A percentile compares a stretch with the other conserved stretches of the same genome.
Evolutionary conservation across 179 eudicot species (phyloP).

Genomic region (Camellia oleifera): DNA sequence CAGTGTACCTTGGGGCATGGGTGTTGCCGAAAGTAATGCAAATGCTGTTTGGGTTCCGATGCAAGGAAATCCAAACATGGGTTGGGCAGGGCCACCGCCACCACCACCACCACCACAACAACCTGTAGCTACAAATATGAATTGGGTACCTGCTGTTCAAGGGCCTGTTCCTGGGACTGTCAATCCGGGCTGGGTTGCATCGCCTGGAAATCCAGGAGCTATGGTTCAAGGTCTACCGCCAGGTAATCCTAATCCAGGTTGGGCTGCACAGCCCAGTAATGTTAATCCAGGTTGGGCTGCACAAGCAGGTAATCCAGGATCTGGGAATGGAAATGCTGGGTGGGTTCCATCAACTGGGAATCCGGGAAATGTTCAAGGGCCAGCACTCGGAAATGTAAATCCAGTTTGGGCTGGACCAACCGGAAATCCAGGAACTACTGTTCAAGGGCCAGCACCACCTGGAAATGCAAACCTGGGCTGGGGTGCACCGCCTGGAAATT

Average conservation of each 20-base stretch:
- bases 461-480: slow-evolving; percentile 42
- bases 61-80: slow-evolving; percentile 23
- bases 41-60: slow-evolving; percentile 35
- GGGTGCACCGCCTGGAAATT: slow-evolving; percentile 46
- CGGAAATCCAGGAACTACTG: slow-evolving; percentile 26
- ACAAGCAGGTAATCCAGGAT: slow-evolving; percentile 16
- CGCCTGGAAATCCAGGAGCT: slow-evolving; percentile 23
- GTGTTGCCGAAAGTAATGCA: slow-evolving; percentile 24
- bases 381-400: slow-evolving; percentile 41
- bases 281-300: slow-evolving; percentile 23
- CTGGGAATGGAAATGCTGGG: slow-evolving; percentile 18
- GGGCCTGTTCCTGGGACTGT: slow-evolving; percentile 27
- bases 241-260: slow-evolving; percentile 22
- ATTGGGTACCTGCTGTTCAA: slow-evolving; percentile 26
- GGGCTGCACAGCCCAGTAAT: slow-evolving; percentile 21
- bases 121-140: slow-evolving; percentile 22
- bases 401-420: slow-evolving; percentile 34
- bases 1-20: slow-evolving; percentile 52
- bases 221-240: slow-evolving; percentile 30
- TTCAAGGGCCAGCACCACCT: slow-evolving; percentile 15
- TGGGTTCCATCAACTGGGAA: slow-evolving; percentile 30
- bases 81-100: slow-evolving; percentile 33
- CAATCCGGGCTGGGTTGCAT: slow-evolving; percentile 43
- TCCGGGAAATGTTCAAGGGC: slow-evolving; percentile 28
- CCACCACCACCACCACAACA: too few species aligned